Evolutionary conservation across 495 filamentous ascomycete genomes (phyloP).

Genomic region (Lophiotrema nucula): DNA sequence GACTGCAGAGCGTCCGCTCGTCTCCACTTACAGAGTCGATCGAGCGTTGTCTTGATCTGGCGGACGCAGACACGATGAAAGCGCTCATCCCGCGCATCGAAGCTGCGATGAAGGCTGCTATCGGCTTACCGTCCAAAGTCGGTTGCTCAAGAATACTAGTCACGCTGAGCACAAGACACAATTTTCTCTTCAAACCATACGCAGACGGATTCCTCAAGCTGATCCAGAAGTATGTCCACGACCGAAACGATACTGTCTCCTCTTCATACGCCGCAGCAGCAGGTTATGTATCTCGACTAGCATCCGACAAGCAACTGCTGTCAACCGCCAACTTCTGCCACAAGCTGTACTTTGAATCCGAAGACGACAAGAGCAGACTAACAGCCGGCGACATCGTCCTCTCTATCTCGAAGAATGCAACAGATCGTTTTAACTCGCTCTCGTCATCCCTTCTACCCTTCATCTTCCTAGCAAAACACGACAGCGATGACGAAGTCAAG

Average conservation of each 20-base stretch:
- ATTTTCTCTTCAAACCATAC: slow-evolving; percentile 70
- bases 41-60: slow-evolving; percentile 80
- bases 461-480: slow-evolving; percentile 82
- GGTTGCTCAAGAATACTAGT: slow-evolving; percentile 83
- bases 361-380: slow-evolving; percentile 69
- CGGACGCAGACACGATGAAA: slow-evolving; percentile 73
- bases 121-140: slow-evolving; percentile 90
- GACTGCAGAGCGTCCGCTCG: slow-evolving; percentile 71
- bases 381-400: slow-evolving; percentile 77
- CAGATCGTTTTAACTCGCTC: slow-evolving; percentile 79
- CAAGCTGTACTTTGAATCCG: slow-evolving; percentile 66
- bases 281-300: slow-evolving; percentile 79
- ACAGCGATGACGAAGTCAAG: slow-evolving; percentile 71
- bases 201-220: slow-evolving; percentile 74
- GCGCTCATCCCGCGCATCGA: slow-evolving; percentile 69
- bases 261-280: slow-evolving; percentile 79
- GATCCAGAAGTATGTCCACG: slow-evolving; percentile 74
- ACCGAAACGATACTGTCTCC: slow-evolving; percentile 87
- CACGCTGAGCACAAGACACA: slow-evolving; percentile 77
- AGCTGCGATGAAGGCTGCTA: slow-evolving; percentile 74
- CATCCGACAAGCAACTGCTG: slow-evolving; percentile 66
- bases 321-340: slow-evolving; percentile 65
- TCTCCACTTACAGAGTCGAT: slow-evolving; percentile 95
- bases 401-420: slow-evolving; percentile 75
- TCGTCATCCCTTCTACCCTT: slow-evolving; percentile 77